These are phyloP conservation scores for Cichorium intybus DNA, from an alignment of 140 eudicot species.

Conservation along the genomic window DNA sequence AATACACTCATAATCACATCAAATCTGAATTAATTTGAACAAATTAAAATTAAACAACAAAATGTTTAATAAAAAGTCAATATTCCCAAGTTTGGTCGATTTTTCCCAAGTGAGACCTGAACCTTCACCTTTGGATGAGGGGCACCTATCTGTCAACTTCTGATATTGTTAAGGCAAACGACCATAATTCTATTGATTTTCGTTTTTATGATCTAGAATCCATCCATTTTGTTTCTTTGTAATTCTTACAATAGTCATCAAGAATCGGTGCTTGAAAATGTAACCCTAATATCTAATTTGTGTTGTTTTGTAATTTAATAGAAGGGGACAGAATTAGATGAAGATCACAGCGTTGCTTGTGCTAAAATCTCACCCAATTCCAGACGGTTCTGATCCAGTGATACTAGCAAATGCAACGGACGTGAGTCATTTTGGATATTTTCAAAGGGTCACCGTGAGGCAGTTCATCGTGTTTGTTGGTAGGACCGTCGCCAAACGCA, in stretches of 20 bases:
- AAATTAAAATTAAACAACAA: too few species aligned
- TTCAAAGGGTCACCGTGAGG: conserved; percentile 67
- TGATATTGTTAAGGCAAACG: too few species aligned
- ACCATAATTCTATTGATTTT: background rate
- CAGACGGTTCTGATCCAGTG: conserved; percentile 70
- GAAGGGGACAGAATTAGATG: conserved; percentile 41
- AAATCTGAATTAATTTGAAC: too few species aligned
- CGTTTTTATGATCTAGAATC: background rate
- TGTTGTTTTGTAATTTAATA: conserved; percentile 1
- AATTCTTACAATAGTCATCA: background rate
- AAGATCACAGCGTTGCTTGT: conserved; percentile 94
- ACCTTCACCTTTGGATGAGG: too few species aligned
- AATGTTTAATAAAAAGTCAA: too few species aligned
- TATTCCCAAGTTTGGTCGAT: too few species aligned
- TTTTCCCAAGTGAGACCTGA: too few species aligned
- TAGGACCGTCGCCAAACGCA: too few species aligned
- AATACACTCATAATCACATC: too few species aligned
- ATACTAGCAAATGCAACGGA: conserved; percentile 73
- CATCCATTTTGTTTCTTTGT: background rate
- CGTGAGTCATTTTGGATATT: conserved; percentile 74
- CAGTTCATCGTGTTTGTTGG: conserved; percentile 85
- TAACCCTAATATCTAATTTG: conserved; percentile 1
- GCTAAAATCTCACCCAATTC: conserved; percentile 37
- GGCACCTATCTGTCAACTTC: too few species aligned
- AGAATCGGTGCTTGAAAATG: background rate